These are phyloP conservation scores for Taphrina wiesneri DNA, from an alignment of 1,139 yeast species.

Conservation along the genomic window DNA sequence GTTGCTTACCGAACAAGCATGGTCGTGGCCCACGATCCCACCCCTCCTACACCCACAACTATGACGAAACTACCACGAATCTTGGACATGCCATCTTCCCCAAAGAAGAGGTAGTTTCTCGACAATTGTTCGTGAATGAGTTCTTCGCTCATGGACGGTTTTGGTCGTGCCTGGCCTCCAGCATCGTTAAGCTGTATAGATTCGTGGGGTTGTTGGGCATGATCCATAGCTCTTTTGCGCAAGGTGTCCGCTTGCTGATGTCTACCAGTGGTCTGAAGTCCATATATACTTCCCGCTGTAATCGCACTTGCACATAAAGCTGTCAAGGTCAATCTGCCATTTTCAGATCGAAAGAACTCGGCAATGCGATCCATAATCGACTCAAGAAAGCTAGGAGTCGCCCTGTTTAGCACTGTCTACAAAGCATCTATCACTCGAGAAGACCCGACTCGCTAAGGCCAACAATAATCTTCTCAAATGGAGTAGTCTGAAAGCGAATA, in stretches of 20 bases:
- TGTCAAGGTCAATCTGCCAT: slow-evolving; percentile 6
- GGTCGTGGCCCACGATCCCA: slow-evolving; percentile 94
- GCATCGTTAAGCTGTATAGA: slow-evolving; percentile 8
- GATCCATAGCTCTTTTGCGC: neutral
- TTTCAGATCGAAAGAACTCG: slow-evolving; percentile 9
- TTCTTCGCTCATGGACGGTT: slow-evolving; percentile 53
- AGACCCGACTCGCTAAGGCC: no score
- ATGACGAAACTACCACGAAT: slow-evolving; percentile 73
- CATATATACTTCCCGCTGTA: slow-evolving; percentile 31
- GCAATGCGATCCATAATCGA: neutral
- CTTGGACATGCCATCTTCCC: slow-evolving; percentile 77
- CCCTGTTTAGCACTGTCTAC: no score
- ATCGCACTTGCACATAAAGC: slow-evolving; percentile 24
- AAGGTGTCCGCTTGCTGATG: neutral
- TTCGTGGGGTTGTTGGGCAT: slow-evolving; percentile 21
- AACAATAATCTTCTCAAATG: no score
- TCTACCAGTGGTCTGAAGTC: slow-evolving; percentile 12
- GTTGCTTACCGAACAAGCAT: slow-evolving; percentile 65
- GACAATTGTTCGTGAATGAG: slow-evolving; percentile 88
- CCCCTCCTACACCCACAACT: slow-evolving; percentile 98
- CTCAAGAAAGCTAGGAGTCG: no score
- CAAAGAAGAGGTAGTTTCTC: slow-evolving; percentile 85
- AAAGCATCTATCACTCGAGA: no score
- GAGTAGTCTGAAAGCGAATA: no score
- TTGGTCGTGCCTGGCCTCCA: slow-evolving; percentile 4